phyloP scores from a whole-genome alignment of 2,329 filamentous ascomycete species.

The Pseudogymnoascus sp. region DNA sequence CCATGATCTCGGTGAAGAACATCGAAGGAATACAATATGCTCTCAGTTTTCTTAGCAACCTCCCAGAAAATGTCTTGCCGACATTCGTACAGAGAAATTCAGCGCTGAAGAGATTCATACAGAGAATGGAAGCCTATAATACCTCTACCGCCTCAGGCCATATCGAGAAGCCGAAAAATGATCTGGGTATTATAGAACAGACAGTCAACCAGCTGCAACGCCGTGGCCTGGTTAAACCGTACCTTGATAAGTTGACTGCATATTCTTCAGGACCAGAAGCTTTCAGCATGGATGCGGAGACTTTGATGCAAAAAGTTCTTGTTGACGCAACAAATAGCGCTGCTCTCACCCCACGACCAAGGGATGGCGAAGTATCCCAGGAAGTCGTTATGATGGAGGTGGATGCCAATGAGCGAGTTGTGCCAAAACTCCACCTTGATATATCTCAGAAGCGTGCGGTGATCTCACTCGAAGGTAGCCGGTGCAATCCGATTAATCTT shows the following conservation, averaged over 20 bases:
- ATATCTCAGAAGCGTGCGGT: not conserved
- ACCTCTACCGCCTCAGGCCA: too few species aligned
- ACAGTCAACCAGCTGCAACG: constrained; percentile 1
- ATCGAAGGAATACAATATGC: not conserved
- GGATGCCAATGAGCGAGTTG: not conserved
- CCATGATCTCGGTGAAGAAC: not conserved
- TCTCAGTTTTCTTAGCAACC: not conserved
- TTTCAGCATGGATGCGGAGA: not conserved
- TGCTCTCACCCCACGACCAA: not conserved
- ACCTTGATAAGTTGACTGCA: not conserved
- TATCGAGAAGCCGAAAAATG: not conserved
- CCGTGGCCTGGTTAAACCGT: not conserved
- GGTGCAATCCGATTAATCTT: not conserved
- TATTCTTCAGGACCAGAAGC: not conserved
- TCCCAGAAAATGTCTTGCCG: not conserved
- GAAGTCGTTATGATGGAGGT: not conserved
- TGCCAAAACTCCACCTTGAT: not conserved
- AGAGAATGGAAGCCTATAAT: not conserved
- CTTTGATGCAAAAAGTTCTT: constrained; percentile 2
- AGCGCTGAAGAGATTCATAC: not conserved
- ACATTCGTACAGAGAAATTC: not conserved
- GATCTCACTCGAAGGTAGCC: not conserved
- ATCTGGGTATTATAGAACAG: constrained; percentile 5
- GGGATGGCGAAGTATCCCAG: not conserved
- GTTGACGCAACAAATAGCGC: not conserved